Evolutionary conservation across 2,329 filamentous ascomycete genomes (phyloP).

Genomic region (Chaetomiaceae sp.): DNA sequence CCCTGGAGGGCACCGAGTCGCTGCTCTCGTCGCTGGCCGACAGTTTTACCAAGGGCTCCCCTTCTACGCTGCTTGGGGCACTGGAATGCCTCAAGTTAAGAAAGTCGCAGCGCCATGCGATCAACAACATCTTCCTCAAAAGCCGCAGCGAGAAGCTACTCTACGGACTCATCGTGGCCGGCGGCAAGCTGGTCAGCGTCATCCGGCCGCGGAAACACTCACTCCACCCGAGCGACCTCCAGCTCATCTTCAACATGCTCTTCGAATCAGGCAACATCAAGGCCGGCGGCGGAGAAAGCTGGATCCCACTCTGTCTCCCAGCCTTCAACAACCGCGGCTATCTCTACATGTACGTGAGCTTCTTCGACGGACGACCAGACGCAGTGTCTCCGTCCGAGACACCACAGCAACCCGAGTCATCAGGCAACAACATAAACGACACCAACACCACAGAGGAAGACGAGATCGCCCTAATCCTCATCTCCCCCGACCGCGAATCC

Average conservation of each 20-base stretch:
- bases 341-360: constrained; percentile 98
- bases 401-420: constrained; percentile 4
- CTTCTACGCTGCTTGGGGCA: constrained; percentile 81
- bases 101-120: constrained; percentile 78
- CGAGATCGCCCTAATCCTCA: constrained; percentile 78
- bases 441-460: constrained; percentile 56
- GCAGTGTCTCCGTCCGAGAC: constrained; percentile 37
- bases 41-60: constrained; percentile 88
- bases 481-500: constrained; percentile 87
- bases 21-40: constrained; percentile 89
- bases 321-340: constrained; percentile 97
- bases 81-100: constrained; percentile 90
- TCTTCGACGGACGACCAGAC: constrained; percentile 63
- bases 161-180: constrained; percentile 90
- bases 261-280: constrained; percentile 93
- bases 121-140: constrained; percentile 84
- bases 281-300: constrained; percentile 87
- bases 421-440: background rate
- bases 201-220: constrained; percentile 92
- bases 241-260: constrained; percentile 98
- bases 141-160: constrained; percentile 72
- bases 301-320: constrained; percentile 92
- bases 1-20: constrained; percentile 85
- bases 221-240: constrained; percentile 88
- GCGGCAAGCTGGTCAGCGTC: constrained; percentile 89